These are phyloP conservation scores for Ganoderma leucocontextum DNA, from an alignment of 1,284 basidiomycete genomes.

Conservation along the genomic window DNA sequence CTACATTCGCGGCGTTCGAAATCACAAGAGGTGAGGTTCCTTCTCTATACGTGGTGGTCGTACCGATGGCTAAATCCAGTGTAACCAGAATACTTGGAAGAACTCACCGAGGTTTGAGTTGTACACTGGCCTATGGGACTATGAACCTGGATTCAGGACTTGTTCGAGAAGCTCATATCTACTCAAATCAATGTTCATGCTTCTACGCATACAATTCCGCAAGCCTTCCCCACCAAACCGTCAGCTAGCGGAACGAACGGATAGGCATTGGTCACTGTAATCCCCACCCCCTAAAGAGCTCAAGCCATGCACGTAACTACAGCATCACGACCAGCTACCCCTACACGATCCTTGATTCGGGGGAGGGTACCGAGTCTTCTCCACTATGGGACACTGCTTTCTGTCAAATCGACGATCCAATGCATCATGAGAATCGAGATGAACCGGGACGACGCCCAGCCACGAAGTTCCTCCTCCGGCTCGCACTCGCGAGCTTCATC, in stretches of 20 bases:
- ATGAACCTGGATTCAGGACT: neutral
- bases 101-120: conserved; percentile 38
- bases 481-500: conserved; percentile 5
- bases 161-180: neutral
- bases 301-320: neutral
- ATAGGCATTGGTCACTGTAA: no score
- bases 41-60: neutral
- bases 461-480: conserved; percentile 3
- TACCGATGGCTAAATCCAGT: neutral
- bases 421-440: conserved; percentile 6
- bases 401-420: conserved; percentile 20
- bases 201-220: neutral
- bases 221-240: neutral
- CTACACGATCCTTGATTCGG: neutral
- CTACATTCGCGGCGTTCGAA: conserved; percentile 94
- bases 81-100: conserved; percentile 38
- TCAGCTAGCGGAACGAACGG: neutral
- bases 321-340: neutral
- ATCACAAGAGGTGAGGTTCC: conserved; percentile 69
- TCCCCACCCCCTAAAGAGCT: neutral
- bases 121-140: neutral
- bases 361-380: conserved; percentile 11
- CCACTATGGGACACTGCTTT: conserved; percentile 6
- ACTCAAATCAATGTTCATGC: neutral
- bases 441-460: neutral